Conservation (phyloP, 305 asterid species). For the Fraxinus floribunda region DNA sequence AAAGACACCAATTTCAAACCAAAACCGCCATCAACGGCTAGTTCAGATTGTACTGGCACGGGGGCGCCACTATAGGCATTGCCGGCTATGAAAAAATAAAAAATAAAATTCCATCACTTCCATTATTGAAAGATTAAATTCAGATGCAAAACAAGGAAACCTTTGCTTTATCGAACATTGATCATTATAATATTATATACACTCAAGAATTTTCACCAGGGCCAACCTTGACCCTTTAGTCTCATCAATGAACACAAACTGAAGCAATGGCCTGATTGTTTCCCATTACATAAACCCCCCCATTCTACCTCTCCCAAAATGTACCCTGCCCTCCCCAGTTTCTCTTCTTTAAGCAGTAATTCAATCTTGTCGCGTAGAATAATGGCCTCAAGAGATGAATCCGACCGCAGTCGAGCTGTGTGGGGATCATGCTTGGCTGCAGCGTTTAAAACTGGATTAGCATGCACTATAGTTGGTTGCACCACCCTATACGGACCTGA, state of each 20-base stretch:
- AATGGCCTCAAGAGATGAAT: constrained; percentile 26
- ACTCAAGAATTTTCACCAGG: constrained; percentile 27
- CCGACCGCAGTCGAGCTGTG: constrained; percentile 37
- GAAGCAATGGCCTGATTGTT: neutral
- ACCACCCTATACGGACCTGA: constrained; percentile 60
- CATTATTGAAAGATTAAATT: no score
- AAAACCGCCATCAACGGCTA: no score
- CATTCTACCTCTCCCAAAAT: constrained; percentile 8
- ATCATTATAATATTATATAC: constrained; percentile 26
- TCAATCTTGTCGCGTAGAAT: neutral
- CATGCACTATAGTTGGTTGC: constrained; percentile 70
- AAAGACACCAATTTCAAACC: no score
- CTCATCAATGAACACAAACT: constrained; percentile 42
- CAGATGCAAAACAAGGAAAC: neutral
- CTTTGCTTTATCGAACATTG: constrained; percentile 51
- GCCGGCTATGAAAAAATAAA: no score
- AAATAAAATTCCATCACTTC: no score
- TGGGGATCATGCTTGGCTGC: constrained; percentile 68
- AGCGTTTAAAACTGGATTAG: constrained; percentile 69
- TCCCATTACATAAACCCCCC: constrained; percentile 40
- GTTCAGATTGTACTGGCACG: no score
- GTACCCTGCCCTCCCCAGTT: neutral
- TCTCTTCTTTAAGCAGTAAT: neutral
- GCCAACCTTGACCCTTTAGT: constrained; percentile 53
- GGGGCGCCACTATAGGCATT: no score